Evolutionary conservation across 306 rosid genomes (phyloP).

Genomic region (Elaeagnus macrophylla): DNA sequence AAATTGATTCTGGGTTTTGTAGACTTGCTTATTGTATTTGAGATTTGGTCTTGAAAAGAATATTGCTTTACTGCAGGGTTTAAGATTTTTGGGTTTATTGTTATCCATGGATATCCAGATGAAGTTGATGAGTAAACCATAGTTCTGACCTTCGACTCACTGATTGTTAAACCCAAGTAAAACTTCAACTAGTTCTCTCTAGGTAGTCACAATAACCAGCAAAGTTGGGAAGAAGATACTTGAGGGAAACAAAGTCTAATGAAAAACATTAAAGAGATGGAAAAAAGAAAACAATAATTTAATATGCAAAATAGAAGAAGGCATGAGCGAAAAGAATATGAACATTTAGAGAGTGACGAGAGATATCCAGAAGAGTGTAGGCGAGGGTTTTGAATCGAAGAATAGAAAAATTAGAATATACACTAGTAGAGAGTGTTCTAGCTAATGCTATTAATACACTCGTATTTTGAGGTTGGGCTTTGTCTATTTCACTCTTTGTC

Average conservation of each 20-base stretch:
- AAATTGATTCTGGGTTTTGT: slow-evolving; percentile 15
- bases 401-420: neutral
- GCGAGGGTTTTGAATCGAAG: slow-evolving; percentile 3
- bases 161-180: neutral
- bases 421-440: slow-evolving; percentile 23
- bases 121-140: slow-evolving; percentile 37
- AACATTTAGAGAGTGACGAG: neutral
- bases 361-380: slow-evolving; percentile 51
- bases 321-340: slow-evolving; percentile 1
- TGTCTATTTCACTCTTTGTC: neutral
- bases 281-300: no score
- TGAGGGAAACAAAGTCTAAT: neutral
- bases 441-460: neutral
- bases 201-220: neutral
- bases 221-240: neutral
- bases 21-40: slow-evolving; percentile 16
- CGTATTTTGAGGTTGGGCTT: neutral
- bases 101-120: slow-evolving; percentile 19
- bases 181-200: neutral
- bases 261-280: neutral
- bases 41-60: slow-evolving; percentile 16
- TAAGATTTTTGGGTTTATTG: slow-evolving; percentile 12
- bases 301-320: neutral
- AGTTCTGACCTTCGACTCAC: neutral
- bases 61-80: slow-evolving; percentile 8